Evolutionary conservation across 1,139 yeast genomes (phyloP).

Genomic region (Scheffersomyces segobiensis): DNA sequence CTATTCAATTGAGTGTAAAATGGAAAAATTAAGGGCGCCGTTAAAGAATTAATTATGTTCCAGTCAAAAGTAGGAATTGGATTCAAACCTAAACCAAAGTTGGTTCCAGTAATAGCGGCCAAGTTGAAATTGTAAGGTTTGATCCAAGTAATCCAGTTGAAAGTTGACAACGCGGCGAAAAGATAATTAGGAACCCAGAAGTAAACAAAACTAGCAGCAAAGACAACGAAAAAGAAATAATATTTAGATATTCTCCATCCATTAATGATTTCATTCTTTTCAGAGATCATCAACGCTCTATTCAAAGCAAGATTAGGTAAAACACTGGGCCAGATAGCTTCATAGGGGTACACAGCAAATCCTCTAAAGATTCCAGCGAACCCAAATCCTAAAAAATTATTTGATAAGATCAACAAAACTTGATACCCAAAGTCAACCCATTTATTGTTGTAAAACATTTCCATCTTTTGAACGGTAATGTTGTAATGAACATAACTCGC

Average conservation of each 20-base stretch:
- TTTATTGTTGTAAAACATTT: constrained; percentile 37
- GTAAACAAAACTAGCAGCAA: constrained; percentile 15
- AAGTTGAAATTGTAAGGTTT: constrained; percentile 17
- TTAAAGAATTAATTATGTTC: constrained; percentile 13
- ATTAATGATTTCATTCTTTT: constrained; percentile 15
- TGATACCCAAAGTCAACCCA: constrained; percentile 31
- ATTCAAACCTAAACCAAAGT: constrained; percentile 17
- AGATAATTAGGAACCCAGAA: constrained; percentile 21
- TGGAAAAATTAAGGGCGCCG: constrained; percentile 17
- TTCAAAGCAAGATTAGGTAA: constrained; percentile 17
- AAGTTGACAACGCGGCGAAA: constrained; percentile 14
- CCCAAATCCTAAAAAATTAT: constrained; percentile 24
- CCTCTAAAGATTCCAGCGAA: constrained; percentile 22
- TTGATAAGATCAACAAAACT: constrained; percentile 14
- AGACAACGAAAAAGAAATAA: constrained; percentile 12
- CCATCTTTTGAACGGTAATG: constrained; percentile 20
- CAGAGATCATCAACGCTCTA: constrained; percentile 17
- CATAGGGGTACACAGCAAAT: constrained; percentile 25
- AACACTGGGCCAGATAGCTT: constrained; percentile 23
- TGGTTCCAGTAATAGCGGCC: constrained; percentile 16
- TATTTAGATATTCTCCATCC: constrained; percentile 43
- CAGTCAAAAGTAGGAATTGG: constrained; percentile 21
- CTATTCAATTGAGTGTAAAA: constrained; percentile 38
- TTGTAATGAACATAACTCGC: constrained; percentile 20
- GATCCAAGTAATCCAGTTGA: constrained; percentile 24